phyloP scores from a whole-genome alignment of 106 monocot species.

The Phalaenopsis equestris region DNA sequence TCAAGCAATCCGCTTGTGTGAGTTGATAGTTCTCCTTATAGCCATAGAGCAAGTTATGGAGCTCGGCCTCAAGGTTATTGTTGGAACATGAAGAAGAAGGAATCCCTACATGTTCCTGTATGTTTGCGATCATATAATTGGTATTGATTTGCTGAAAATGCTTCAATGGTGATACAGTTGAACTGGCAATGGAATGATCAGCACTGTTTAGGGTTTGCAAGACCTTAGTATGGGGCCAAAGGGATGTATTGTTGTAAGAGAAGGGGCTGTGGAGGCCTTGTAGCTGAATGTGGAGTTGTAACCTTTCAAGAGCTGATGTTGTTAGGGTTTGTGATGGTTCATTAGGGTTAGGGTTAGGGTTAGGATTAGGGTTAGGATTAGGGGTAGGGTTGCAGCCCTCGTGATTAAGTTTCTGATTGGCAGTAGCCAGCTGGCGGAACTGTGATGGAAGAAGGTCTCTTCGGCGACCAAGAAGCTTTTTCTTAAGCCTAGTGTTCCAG shows the following conservation, averaged over 20 bases:
- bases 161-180: neutral
- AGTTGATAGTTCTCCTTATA: conserved; percentile 2
- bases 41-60: conserved; percentile 13
- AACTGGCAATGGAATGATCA: neutral
- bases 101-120: conserved; percentile 20
- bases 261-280: conserved; percentile 21
- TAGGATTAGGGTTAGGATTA: neutral
- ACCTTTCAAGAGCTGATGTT: conserved; percentile 45
- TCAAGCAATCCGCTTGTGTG: conserved; percentile 14
- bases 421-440: conserved; percentile 1
- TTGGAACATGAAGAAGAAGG: conserved; percentile 14
- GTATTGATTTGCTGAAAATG: neutral
- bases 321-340: conserved; percentile 10
- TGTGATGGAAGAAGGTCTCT: conserved; percentile 5
- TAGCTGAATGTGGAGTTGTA: conserved; percentile 57
- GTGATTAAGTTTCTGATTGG: neutral
- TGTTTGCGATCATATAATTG: conserved; percentile 3
- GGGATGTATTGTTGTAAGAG: conserved; percentile 21
- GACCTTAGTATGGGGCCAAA: conserved; percentile 19
- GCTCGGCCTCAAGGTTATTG: conserved; percentile 2
- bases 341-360: neutral
- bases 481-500: conserved; percentile 8
- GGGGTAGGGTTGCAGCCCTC: neutral
- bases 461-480: conserved; percentile 7
- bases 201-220: conserved; percentile 21